Evolutionary conservation across 805 yeast genomes (phyloP), one percentile per base, ranked within the genome.

Genomic region (Candida suzukii): DNA sequence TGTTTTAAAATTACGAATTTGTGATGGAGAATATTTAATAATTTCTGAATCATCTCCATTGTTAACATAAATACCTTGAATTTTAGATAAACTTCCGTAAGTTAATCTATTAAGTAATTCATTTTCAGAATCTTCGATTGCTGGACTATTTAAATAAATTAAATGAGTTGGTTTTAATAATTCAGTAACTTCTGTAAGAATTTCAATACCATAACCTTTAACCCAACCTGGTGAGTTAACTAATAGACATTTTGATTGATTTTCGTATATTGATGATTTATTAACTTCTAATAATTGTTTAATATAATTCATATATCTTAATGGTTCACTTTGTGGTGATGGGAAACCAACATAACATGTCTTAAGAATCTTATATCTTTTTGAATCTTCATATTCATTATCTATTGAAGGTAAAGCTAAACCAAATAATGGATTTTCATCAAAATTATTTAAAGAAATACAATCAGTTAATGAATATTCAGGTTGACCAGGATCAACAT

Each of bases 191-290:
- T 68, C 63, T 14, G 60, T 66, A n/a, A 85, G 65, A 9, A 88
- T 61, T 37, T 78, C 81, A 14, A 80, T 67, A 0, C 97, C 97
- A 46, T 77, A 78, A 0, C 96, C 97, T 58, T 84, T 85, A 25
- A 88, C 74, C 96, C 96, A 88, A 0, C 96, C 96, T 0, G 96
- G 91, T 1, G 90, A 76, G 52, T 88, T 88, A 4, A 90, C 70
- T 1, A 88, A 57, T 3, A 88, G 60, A 14, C 43, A 42, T 65
- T 71, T 18, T 41, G 64, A 48, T 38, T 52, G 52, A 52, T 56
- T 40, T 37, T 52, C 25, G 49, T 48, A 10, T 44, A 32, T 14
- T 38, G 26, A 4, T 21, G 13, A n/a, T 22, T 19, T 14, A 10
- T 22, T 24, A 37, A 60, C 24, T 54, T 52, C 26, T 10, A 17